Evolutionary conservation across 371 early-diverging fungal species (phyloP).

Genomic region (Syncephalis plumigaleata): DNA sequence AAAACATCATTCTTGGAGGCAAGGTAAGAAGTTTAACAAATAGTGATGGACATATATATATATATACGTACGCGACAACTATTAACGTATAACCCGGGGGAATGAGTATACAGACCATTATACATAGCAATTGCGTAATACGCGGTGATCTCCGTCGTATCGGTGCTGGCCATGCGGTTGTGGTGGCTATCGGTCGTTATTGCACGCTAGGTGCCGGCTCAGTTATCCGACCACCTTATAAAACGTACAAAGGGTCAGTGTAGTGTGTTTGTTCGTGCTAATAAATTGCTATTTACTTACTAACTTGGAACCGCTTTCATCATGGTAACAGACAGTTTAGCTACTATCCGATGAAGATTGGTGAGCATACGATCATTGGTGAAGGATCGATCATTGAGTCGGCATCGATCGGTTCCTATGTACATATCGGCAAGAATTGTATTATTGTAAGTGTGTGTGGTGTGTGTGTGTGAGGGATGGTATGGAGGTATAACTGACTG

Average conservation of each 20-base stretch:
- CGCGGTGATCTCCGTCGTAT: slow-evolving; percentile 84
- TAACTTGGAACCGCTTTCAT: too few species aligned
- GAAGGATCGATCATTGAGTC: slow-evolving; percentile 82
- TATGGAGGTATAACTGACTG: too few species aligned
- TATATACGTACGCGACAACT: too few species aligned
- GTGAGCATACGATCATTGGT: slow-evolving; percentile 83
- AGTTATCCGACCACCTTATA: slow-evolving; percentile 85
- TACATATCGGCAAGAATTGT: slow-evolving; percentile 82
- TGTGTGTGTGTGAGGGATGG: not conserved
- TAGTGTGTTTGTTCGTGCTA: not conserved
- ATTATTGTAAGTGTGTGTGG: slow-evolving; percentile 58
- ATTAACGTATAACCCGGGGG: too few species aligned
- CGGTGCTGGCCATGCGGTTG: slow-evolving; percentile 71
- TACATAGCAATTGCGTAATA: slow-evolving; percentile 77
- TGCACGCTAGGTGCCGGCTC: slow-evolving; percentile 60
- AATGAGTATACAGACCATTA: too few species aligned
- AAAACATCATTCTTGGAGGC: slow-evolving; percentile 91
- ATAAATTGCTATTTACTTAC: not conserved
- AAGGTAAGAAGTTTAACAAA: slow-evolving; percentile 35
- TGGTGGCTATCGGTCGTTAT: slow-evolving; percentile 79
- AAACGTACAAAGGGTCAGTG: slow-evolving; percentile 77
- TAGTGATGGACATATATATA: too few species aligned
- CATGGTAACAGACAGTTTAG: slow-evolving; percentile 43
- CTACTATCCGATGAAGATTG: slow-evolving; percentile 92
- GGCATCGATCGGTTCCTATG: slow-evolving; percentile 78